Evolutionary conservation across 2,329 filamentous ascomycete genomes (phyloP).

Genomic region (Clonostachys rhizophaga): DNA sequence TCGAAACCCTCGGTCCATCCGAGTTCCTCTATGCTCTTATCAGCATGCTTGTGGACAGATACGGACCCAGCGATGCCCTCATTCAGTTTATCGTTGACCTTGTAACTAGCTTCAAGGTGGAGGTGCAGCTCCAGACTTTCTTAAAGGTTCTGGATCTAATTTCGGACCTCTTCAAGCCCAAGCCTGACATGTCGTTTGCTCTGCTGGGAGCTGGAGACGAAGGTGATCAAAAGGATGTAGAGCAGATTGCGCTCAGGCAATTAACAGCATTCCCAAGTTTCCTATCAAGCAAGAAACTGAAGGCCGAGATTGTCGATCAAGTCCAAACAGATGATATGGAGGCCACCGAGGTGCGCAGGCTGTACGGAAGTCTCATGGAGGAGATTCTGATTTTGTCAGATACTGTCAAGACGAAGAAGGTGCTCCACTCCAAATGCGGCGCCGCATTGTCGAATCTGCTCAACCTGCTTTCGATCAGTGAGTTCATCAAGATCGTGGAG

Average conservation of each 20-base stretch:
- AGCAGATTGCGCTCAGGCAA: slow-evolving; percentile 47
- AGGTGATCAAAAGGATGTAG: slow-evolving; percentile 38
- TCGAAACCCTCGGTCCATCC: slow-evolving; percentile 76
- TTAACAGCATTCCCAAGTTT: slow-evolving; percentile 53
- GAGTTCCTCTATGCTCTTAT: slow-evolving; percentile 87
- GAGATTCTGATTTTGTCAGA: slow-evolving; percentile 63
- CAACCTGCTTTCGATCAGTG: slow-evolving; percentile 76
- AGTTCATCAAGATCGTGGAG: slow-evolving; percentile 87
- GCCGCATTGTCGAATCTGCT: slow-evolving; percentile 76
- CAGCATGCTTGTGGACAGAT: slow-evolving; percentile 86
- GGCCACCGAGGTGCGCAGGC: slow-evolving; percentile 58
- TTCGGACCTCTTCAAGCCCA: slow-evolving; percentile 69
- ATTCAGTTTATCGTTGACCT: slow-evolving; percentile 72
- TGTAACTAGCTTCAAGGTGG: slow-evolving; percentile 65
- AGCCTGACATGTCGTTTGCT: slow-evolving; percentile 67
- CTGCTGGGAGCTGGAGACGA: slow-evolving; percentile 59
- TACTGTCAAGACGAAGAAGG: slow-evolving; percentile 50
- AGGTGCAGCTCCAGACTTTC: slow-evolving; percentile 74
- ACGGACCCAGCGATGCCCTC: slow-evolving; percentile 71
- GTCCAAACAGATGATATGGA: slow-evolving; percentile 62
- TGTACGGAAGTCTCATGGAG: slow-evolving; percentile 67
- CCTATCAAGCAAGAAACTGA: slow-evolving; percentile 52
- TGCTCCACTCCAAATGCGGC: slow-evolving; percentile 54
- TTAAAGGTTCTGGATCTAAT: slow-evolving; percentile 73
- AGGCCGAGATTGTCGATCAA: slow-evolving; percentile 48